Base-by-base conservation (phyloP, 2,329 filamentous ascomycete genomes). In the Chaetomium sp. region DNA sequence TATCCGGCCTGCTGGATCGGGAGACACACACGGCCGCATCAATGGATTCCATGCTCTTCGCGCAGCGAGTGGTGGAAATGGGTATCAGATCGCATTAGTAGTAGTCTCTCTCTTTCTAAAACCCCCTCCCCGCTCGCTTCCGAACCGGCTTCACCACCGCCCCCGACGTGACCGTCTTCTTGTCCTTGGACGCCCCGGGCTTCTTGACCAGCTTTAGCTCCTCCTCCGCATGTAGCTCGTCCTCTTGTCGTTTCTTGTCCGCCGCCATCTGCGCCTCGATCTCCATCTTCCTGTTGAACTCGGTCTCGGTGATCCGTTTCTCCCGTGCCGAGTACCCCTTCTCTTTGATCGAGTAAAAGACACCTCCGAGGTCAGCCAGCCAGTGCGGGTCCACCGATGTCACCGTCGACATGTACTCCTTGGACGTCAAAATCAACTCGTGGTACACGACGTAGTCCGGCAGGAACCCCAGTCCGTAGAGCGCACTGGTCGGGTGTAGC, bases 401-500 rank as follows among this genome's bases (percentile, higher is more conserved):
- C 10, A 99, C 95, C 4, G 92, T 97, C 3, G 92, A 96, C 88
- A 99, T 97, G 80, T 98, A 99, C 75, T 98, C 95, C 75, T 97
- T 97, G 64, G 89, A 92, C 0, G 95, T 99, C 66, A 99, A 86
- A 72, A 99, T 97, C 65, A 99, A 86, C 78, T 99, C 95, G 81
- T 99, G 95, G 78, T 99, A 99, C 50, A 99, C 88, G 60, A 99
- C 92, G 74, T 98, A 98, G 75, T 99, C 95, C 1, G 96, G 95
- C 27, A 97, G 86, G 77, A 97, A 96, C 4, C 95, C 95, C 1
- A 93, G 83, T 27, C 95, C 95, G 75, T 97, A 98, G 0, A 99
- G 84, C 1, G 95, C 92, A 68, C 89, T 93, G 0, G 95, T 99
- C 1, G 95, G 95, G 75, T 99, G 96, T 33, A 99, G 83, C 75